Percentiles rank a stretch among this genome's conserved stretches.
Evolutionary conservation across 768 basidiomycete genomes (phyloP).

Genomic region (Glaciozyma martinii): DNA sequence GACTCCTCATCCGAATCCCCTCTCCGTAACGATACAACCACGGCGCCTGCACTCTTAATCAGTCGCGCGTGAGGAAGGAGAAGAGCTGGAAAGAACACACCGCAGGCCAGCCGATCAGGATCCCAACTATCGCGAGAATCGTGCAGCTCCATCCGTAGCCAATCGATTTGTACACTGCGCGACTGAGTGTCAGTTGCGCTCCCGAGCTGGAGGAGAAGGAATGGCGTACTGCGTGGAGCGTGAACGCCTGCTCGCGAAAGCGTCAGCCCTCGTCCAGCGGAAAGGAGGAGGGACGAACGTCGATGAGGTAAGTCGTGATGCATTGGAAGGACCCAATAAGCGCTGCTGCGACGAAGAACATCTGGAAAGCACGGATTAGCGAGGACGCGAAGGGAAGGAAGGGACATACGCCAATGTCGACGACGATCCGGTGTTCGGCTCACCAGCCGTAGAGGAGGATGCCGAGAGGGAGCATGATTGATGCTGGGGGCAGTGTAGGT

Average conservation of each 20-base stretch:
- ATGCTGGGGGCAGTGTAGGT: no score
- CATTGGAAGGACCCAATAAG: constrained; percentile 44
- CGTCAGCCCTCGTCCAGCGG: no score
- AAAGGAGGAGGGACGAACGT: neutral
- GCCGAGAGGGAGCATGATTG: constrained; percentile 54
- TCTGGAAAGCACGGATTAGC: neutral
- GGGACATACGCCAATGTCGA: constrained; percentile 50
- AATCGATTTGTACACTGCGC: constrained; percentile 45
- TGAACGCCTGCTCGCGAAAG: constrained; percentile 33
- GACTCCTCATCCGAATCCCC: neutral
- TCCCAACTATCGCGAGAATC: constrained; percentile 52
- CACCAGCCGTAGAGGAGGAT: constrained; percentile 65
- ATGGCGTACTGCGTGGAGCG: constrained; percentile 31
- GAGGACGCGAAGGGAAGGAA: neutral
- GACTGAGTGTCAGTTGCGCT: no score
- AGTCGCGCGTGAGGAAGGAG: neutral
- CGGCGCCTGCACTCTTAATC: neutral
- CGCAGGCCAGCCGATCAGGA: constrained; percentile 54
- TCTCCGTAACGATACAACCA: neutral
- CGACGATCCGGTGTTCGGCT: constrained; percentile 56
- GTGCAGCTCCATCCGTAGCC: constrained; percentile 65
- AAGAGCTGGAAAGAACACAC: constrained; percentile 39
- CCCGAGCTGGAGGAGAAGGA: no score
- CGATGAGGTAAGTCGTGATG: constrained; percentile 59
- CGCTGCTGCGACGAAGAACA: constrained; percentile 17